Evolutionary conservation across 2,329 filamentous ascomycete species (phyloP).

Genomic region (Pyrenophora teres): DNA sequence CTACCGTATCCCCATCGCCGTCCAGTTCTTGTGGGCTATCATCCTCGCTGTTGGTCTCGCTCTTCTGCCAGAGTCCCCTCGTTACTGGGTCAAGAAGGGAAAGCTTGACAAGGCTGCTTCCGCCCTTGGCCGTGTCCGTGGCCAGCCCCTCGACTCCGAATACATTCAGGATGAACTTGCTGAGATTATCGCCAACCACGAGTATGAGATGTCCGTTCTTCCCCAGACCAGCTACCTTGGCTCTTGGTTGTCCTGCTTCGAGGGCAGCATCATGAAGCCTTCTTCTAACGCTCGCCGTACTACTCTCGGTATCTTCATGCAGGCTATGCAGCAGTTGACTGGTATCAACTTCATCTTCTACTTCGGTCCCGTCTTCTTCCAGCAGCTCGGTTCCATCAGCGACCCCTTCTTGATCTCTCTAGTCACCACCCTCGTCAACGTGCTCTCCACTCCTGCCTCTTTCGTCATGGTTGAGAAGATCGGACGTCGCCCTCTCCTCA

Average conservation of each 20-base stretch:
- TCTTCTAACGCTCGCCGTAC: conserved; percentile 58
- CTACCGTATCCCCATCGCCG: conserved; percentile 76
- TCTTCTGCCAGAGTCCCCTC: conserved; percentile 82
- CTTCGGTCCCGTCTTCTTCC: conserved; percentile 76
- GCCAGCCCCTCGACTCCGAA: conserved; percentile 73
- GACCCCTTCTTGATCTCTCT: conserved; percentile 84
- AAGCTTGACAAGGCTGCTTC: conserved; percentile 68
- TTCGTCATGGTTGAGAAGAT: conserved; percentile 84
- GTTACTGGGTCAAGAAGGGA: conserved; percentile 82
- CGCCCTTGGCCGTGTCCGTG: conserved; percentile 72
- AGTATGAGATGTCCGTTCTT: conserved; percentile 73
- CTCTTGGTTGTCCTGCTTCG: conserved; percentile 70
- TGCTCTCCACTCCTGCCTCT: conserved; percentile 79
- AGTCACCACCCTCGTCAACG: conserved; percentile 87
- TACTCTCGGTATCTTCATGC: conserved; percentile 54
- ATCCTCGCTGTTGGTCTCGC: conserved; percentile 75
- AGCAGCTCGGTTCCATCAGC: conserved; percentile 69
- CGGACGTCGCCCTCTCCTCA: conserved; percentile 78
- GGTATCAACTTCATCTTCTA: conserved; percentile 79
- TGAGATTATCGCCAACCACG: conserved; percentile 90
- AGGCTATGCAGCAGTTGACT: conserved; percentile 65
- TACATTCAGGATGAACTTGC: conserved; percentile 80
- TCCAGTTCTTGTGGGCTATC: conserved; percentile 82
- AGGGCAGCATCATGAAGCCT: conserved; percentile 55
- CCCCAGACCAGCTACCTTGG: conserved; percentile 43